Evolutionary conservation across 2,329 filamentous ascomycete genomes (phyloP), one percentile per base, ranked within the genome.

Genomic region (Hirsutella minnesotensis): DNA sequence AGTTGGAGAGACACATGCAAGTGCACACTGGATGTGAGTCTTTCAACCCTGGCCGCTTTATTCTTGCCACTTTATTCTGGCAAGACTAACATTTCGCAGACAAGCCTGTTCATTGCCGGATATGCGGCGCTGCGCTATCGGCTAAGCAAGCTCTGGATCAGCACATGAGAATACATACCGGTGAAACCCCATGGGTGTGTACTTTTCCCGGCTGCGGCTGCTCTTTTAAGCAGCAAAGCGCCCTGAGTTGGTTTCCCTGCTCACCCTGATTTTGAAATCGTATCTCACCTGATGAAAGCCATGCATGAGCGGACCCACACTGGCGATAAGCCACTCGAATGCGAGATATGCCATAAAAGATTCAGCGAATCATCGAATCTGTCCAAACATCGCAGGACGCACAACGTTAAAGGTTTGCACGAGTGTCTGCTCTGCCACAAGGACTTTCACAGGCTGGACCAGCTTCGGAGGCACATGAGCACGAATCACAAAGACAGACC

Each of bases 301-400:
- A 81, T 81, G 67, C 81, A 85, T 51, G 71, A 73, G 51, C 70
- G 79, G 33, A 78, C 73, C 2, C 81, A 84, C 52, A 81, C 79
- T 1, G 77, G 78, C 35, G 70, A 75, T 38, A 83, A 82, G 53
- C 78, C 78, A 0, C 60, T 82, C 0, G 59, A 64, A 37, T 82
- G 78, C 48, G 68, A 74, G 2, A 63, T 72, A 22, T 83, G 79
- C 49, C 67, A 66, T 38, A 78, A 76, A 52, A 61, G 60, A 9
- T 83, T 83, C 53, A 70, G 73, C 46, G 77, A 83, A 55, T 81
- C 77, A 0, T 81, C 77, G 4, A 83, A 82, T 51, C 61, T 82
- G 16, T 76, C 77, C 40, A 83, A 82, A 51, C 79, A 83, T 53
- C 70, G 73, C 40, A 75, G 77, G 48, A 82, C 70, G 8, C 78